A percentile compares a stretch with the other conserved stretches of the same genome.
Evolutionary conservation across 257 asterid genomes (phyloP).

Genomic region (Nicotiana paniculata): DNA sequence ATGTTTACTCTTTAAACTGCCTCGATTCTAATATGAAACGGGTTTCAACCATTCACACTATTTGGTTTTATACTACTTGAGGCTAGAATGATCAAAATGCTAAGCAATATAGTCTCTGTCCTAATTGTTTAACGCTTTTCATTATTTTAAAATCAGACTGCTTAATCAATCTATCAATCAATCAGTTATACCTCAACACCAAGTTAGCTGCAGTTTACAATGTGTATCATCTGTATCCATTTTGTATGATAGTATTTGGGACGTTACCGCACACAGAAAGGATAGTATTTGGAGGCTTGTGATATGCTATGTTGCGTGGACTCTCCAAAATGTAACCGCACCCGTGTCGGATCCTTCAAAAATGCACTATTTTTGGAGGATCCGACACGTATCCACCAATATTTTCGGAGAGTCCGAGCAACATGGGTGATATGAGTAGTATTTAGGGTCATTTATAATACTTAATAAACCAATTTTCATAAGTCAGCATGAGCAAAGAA

Average conservation of each 20-base stretch:
- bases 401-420: too few relatives aligned
- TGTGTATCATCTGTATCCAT: background rate
- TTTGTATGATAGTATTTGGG: background rate
- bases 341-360: too few relatives aligned
- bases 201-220: background rate
- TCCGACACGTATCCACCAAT: too few relatives aligned
- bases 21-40: too few relatives aligned
- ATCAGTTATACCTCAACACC: background rate
- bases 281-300: too few relatives aligned
- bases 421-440: background rate
- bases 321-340: too few relatives aligned
- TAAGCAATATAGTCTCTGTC: background rate
- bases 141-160: background rate
- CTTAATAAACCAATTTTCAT: background rate
- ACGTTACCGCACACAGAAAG: too few relatives aligned
- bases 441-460: background rate
- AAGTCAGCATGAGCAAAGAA: background rate
- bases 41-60: too few relatives aligned
- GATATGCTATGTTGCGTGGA: too few relatives aligned
- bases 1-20: too few relatives aligned
- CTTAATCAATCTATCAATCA: background rate
- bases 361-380: too few relatives aligned
- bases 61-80: too few relatives aligned
- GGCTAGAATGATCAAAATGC: background rate
- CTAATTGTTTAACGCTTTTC: background rate